Percentiles rank a stretch among this genome's conserved stretches.
phyloP scores from a whole-genome alignment of 306 rosid genomes.

The Leucaena leucocephala region DNA sequence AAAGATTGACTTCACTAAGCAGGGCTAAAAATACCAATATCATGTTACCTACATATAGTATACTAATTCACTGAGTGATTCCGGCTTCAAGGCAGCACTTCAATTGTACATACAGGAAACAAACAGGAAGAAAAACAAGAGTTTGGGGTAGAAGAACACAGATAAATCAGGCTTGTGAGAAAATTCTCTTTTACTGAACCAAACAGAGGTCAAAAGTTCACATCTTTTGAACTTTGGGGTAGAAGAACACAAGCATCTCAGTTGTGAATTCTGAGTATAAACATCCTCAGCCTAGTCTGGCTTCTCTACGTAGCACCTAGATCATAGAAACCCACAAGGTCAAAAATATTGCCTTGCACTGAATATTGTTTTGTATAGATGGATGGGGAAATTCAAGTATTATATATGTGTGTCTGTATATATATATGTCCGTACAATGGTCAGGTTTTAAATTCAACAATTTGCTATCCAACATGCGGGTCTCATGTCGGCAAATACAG shows the following conservation, averaged over 20 bases:
- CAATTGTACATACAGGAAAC: conserved; percentile 15
- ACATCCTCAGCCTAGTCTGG: conserved; percentile 77
- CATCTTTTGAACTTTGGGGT: conserved; percentile 36
- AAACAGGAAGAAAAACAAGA: conserved; percentile 18
- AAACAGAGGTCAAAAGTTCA: conserved; percentile 27
- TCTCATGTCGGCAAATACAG: background rate
- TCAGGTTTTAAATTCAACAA: background rate
- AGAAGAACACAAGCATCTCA: conserved; percentile 39
- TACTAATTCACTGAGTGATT: conserved; percentile 11
- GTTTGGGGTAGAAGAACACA: conserved; percentile 4
- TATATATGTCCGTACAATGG: background rate
- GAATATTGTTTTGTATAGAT: background rate
- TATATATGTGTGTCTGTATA: background rate
- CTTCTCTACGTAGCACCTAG: conserved; percentile 92
- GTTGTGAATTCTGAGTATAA: conserved; percentile 24
- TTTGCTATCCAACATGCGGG: background rate
- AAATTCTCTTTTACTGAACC: conserved; percentile 31
- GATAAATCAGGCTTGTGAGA: conserved; percentile 12
- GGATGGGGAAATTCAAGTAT: background rate
- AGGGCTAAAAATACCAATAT: background rate
- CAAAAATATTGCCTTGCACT: conserved; percentile 15
- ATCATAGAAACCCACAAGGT: conserved; percentile 35
- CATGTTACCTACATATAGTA: background rate
- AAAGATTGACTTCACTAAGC: no score
- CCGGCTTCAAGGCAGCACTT: conserved; percentile 21